These are phyloP conservation scores for Penicillium sp. DNA, from an alignment of 2,329 filamentous ascomycete genomes.

Conservation along the genomic window DNA sequence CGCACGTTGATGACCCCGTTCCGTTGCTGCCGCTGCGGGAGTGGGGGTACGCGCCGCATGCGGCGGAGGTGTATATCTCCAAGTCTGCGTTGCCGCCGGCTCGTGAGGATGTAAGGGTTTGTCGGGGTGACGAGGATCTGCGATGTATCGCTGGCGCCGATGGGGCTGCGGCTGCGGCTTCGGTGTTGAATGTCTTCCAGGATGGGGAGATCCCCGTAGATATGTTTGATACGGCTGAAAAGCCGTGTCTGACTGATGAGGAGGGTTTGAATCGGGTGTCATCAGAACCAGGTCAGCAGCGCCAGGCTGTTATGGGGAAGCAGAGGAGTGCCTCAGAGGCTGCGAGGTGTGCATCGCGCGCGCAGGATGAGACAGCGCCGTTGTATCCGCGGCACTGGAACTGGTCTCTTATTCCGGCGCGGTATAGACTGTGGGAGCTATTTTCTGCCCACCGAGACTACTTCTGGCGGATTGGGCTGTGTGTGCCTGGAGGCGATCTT, in stretches of 20 bases:
- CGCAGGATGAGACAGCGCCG: constrained; percentile 23
- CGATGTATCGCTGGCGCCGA: constrained; percentile 68
- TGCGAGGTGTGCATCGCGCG: constrained; percentile 35
- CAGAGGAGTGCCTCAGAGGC: constrained; percentile 9
- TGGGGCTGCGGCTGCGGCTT: not conserved
- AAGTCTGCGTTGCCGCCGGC: constrained; percentile 70
- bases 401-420: constrained; percentile 40
- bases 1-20: constrained; percentile 83
- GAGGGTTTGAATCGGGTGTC: not conserved
- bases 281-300: not conserved
- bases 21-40: constrained; percentile 81
- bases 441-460: constrained; percentile 96
- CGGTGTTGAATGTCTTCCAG: constrained; percentile 11
- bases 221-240: not conserved
- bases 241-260: constrained; percentile 1
- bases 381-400: constrained; percentile 18
- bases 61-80: constrained; percentile 83
- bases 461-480: constrained; percentile 90
- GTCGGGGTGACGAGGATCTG: constrained; percentile 70
- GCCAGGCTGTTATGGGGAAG: constrained; percentile 28
- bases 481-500: constrained; percentile 70
- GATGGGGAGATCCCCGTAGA: constrained; percentile 12
- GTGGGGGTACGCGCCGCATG: constrained; percentile 86
- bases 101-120: constrained; percentile 68
- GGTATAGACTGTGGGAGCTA: constrained; percentile 84